These are phyloP conservation scores for Leishmania mexicana DNA, from an alignment of 208 protist species.

Conservation along the genomic window DNA sequence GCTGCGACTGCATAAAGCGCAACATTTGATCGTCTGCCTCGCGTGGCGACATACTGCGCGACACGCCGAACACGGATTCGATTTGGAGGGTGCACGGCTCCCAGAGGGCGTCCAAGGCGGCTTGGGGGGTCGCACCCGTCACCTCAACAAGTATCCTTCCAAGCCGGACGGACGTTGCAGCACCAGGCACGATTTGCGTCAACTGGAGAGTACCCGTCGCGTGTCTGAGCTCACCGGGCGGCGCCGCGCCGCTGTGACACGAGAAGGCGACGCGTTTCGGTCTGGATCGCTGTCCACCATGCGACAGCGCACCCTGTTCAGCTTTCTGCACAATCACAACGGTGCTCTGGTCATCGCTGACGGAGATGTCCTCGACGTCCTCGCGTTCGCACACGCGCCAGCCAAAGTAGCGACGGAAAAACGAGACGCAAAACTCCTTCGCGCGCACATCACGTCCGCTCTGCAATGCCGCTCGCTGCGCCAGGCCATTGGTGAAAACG, in stretches of 20 bases:
- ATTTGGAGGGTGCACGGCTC: constrained; percentile 14
- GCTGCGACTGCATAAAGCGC: constrained; percentile 11
- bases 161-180: constrained; percentile 1
- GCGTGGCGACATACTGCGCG: constrained; percentile 5
- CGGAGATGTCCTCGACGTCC: constrained; percentile 12
- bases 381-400: constrained; percentile 33
- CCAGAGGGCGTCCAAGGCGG: constrained; percentile 19
- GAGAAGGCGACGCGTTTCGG: neutral
- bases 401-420: constrained; percentile 48
- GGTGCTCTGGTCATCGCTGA: neutral
- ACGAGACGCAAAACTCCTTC: constrained; percentile 37
- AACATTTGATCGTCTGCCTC: constrained; percentile 23
- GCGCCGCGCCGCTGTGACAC: neutral
- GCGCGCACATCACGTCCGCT: constrained; percentile 7
- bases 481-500: neutral
- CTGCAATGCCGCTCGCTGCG: neutral
- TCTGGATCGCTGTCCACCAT: neutral
- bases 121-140: neutral
- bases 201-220: constrained; percentile 9
- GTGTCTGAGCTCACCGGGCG: neutral
- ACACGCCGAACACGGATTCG: constrained; percentile 20
- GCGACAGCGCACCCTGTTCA: neutral
- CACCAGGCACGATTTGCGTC: constrained; percentile 13
- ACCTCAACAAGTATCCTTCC: constrained; percentile 20
- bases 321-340: constrained; percentile 18